A percentile compares a stretch with the other conserved stretches of the same genome.
Evolutionary conservation across 441 rosid genomes (phyloP).

Genomic region (Iberis amara): DNA sequence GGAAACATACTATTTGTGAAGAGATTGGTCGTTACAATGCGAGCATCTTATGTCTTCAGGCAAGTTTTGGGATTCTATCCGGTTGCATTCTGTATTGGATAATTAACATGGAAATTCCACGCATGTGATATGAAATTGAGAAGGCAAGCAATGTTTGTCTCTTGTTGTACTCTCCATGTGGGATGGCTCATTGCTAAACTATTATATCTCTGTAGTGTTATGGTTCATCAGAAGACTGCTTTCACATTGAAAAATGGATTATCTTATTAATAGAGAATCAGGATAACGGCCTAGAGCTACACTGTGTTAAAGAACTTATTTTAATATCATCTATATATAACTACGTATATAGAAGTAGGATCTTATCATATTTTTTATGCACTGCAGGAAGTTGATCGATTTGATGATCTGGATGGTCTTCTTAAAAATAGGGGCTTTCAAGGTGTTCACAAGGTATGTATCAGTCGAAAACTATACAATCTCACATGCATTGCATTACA

Average conservation of each 20-base stretch:
- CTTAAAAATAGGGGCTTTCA: constrained; percentile 61
- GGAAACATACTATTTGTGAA: constrained; percentile 58
- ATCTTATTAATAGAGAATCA: background rate
- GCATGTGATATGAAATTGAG: background rate
- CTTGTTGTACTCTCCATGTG: background rate
- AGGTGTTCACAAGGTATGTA: constrained; percentile 74
- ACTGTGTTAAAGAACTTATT: background rate
- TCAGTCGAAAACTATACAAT: background rate
- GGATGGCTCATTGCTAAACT: background rate
- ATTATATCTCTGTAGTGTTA: background rate
- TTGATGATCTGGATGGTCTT: constrained; percentile 48
- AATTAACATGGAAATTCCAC: background rate
- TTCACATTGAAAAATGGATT: background rate
- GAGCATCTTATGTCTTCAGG: constrained; percentile 85
- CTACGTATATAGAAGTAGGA: background rate
- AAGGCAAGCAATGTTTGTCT: constrained; percentile 1
- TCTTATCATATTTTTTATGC: constrained; percentile 16
- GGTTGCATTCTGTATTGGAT: constrained; percentile 7
- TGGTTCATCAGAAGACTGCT: constrained; percentile 13
- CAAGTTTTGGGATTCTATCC: constrained; percentile 29
- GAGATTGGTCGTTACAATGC: constrained; percentile 71
- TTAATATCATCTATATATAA: background rate
- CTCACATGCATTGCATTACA: background rate
- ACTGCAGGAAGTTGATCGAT: constrained; percentile 88
- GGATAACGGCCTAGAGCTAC: constrained; percentile 10